A percentile compares a stretch with the other conserved stretches of the same genome.
Evolutionary conservation across 2,329 filamentous ascomycete species (phyloP).

Genomic region (Colletotrichum tabaci): DNA sequence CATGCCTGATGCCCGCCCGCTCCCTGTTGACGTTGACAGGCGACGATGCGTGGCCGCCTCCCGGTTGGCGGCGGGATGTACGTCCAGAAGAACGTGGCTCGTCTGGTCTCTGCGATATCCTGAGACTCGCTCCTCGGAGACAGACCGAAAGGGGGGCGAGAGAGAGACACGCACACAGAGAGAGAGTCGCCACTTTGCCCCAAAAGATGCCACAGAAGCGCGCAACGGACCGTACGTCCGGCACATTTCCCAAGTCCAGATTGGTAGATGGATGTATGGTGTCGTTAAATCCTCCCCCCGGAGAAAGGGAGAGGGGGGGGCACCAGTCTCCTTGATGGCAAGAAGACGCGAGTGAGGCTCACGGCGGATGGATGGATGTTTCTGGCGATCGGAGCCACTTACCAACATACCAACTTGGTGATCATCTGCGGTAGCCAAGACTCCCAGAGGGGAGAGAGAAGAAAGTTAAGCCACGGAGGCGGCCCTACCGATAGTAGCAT

Average conservation of each 20-base stretch:
- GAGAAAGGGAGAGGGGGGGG: background rate
- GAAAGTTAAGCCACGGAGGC: background rate
- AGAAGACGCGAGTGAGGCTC: constrained; percentile 23
- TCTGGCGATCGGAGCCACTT: constrained; percentile 28
- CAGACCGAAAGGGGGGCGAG: constrained; percentile 4
- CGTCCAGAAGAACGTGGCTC: constrained; percentile 14
- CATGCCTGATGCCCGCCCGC: constrained; percentile 31
- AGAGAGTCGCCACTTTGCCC: constrained; percentile 17
- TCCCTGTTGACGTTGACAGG: constrained; percentile 35
- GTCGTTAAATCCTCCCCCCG: background rate
- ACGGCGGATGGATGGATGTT: background rate
- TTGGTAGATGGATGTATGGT: background rate
- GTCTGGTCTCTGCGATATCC: constrained; percentile 13
- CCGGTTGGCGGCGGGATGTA: constrained; percentile 22
- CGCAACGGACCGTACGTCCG: constrained; percentile 5
- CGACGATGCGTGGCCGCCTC: constrained; percentile 10
- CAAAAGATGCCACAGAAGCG: constrained; percentile 20
- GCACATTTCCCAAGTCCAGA: background rate
- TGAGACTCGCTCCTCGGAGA: constrained; percentile 30
- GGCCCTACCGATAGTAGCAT: constrained; percentile 28
- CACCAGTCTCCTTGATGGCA: background rate
- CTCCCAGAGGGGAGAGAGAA: too few species aligned
- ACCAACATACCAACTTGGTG: constrained; percentile 8
- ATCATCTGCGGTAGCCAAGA: constrained; percentile 14
- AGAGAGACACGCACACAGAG: too few species aligned